Conservation (phyloP, 2,329 filamentous ascomycete species). For the Alternaria infectoria region DNA sequence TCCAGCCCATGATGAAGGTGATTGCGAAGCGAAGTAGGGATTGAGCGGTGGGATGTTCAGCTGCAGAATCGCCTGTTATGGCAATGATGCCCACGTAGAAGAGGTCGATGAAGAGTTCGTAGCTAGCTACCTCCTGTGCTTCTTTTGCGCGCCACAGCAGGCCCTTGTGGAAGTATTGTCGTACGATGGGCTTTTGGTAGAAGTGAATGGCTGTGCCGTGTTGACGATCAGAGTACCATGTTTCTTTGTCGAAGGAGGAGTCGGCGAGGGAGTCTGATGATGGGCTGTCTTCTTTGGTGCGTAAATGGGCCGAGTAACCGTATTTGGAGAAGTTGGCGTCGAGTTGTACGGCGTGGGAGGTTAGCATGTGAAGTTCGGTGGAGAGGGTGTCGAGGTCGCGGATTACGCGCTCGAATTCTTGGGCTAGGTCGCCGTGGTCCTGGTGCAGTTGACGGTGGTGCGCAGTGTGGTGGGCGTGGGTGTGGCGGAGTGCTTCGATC, state of each 20-base stretch:
- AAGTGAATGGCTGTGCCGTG: constrained; percentile 59
- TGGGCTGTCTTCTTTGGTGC: constrained; percentile 42
- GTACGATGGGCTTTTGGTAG: constrained; percentile 65
- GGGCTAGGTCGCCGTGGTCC: constrained; percentile 59
- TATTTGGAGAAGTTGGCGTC: constrained; percentile 69
- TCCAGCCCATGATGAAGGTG: constrained; percentile 68
- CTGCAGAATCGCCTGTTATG: constrained; percentile 66
- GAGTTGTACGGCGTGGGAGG: constrained; percentile 60
- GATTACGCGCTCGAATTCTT: constrained; percentile 64
- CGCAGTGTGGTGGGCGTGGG: constrained; percentile 61
- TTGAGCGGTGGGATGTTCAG: constrained; percentile 61
- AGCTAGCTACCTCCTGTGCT: constrained; percentile 66
- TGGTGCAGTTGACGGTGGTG: constrained; percentile 56
- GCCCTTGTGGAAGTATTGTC: constrained; percentile 71
- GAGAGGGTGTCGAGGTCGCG: constrained; percentile 61
- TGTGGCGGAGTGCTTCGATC: constrained; percentile 57
- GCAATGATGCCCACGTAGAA: constrained; percentile 70
- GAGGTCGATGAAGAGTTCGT: constrained; percentile 70
- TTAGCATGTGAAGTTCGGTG: constrained; percentile 61
- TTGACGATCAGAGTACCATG: constrained; percentile 47
- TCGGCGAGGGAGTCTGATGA: constrained; percentile 10
- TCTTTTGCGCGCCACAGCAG: constrained; percentile 67
- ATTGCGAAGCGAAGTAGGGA: constrained; percentile 66
- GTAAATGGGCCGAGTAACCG: constrained; percentile 65
- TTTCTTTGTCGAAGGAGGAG: constrained; percentile 41